Conservation (phyloP, 371 early-diverging fungal species). For the Catenaria anguillulae region DNA sequence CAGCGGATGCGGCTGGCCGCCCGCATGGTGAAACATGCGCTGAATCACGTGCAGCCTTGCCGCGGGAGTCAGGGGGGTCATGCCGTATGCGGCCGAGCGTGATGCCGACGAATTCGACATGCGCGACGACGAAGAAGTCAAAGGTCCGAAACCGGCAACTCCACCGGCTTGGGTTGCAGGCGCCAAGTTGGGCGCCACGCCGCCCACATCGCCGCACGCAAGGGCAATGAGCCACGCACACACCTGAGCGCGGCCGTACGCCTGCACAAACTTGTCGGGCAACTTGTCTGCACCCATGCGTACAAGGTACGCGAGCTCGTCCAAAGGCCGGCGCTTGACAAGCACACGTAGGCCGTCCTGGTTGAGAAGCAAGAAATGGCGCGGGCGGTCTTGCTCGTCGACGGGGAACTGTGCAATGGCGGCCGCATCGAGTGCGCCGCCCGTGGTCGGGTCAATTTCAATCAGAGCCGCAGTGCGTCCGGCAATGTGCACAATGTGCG, state of each 20-base stretch:
- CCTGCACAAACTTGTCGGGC: not conserved
- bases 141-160: not conserved
- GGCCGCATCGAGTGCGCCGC: too few relatives aligned
- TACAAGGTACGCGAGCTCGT: not conserved
- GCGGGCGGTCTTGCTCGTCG: not conserved
- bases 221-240: slow-evolving; percentile 1
- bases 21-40: not conserved
- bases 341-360: not conserved
- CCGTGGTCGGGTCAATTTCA: not conserved
- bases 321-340: not conserved
- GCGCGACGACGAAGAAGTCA: not conserved
- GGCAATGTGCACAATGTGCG: not conserved
- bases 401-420: not conserved
- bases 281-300: not conserved
- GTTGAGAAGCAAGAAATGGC: not conserved
- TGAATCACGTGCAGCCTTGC: not conserved
- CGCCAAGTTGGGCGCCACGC: not conserved
- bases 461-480: not conserved
- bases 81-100: not conserved
- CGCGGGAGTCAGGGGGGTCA: not conserved
- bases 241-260: not conserved
- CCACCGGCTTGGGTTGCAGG: not conserved
- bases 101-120: not conserved
- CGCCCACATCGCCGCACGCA: not conserved
- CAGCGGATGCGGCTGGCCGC: not conserved